A percentile compares a stretch with the other conserved stretches of the same genome.
phyloP scores from a whole-genome alignment of 2,329 filamentous ascomycete species.

The Sphaerulina vaccinii region DNA sequence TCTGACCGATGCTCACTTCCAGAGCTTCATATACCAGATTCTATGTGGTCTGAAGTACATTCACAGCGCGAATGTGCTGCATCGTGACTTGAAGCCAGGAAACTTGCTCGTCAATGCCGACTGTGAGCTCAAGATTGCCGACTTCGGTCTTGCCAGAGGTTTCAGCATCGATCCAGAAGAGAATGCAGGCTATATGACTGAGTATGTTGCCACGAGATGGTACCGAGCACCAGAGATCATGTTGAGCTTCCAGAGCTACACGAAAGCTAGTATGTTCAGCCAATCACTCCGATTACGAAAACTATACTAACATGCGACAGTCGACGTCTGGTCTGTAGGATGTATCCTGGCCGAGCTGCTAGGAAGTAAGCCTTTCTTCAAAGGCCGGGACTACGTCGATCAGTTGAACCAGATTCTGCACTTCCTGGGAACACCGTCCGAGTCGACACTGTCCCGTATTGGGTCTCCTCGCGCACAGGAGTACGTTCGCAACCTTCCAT shows the following conservation, averaged over 20 bases:
- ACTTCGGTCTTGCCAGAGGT: slow-evolving; percentile 93
- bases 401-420: slow-evolving; percentile 99
- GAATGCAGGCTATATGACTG: slow-evolving; percentile 99
- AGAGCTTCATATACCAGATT: slow-evolving; percentile 99
- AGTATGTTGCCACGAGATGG: slow-evolving; percentile 98
- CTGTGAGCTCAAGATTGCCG: slow-evolving; percentile 98
- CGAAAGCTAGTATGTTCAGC: slow-evolving; percentile 90
- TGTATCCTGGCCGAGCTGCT: slow-evolving; percentile 96
- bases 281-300: neutral
- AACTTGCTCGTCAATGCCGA: slow-evolving; percentile 98
- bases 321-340: slow-evolving; percentile 98
- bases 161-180: slow-evolving; percentile 97
- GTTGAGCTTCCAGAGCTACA: slow-evolving; percentile 99
- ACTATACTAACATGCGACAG: slow-evolving; percentile 48
- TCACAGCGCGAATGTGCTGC: slow-evolving; percentile 95
- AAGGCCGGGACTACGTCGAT: slow-evolving; percentile 97
- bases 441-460: slow-evolving; percentile 89
- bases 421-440: slow-evolving; percentile 93
- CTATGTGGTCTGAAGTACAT: slow-evolving; percentile 93
- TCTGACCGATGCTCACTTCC: slow-evolving; percentile 96
- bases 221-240: slow-evolving; percentile 99
- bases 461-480: slow-evolving; percentile 94
- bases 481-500: slow-evolving; percentile 79
- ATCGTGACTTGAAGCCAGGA: slow-evolving; percentile 94
- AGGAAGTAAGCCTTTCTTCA: slow-evolving; percentile 96